These are phyloP conservation scores for Vigna nakashimae DNA, from an alignment of 306 rosid genomes.

Conservation along the genomic window DNA sequence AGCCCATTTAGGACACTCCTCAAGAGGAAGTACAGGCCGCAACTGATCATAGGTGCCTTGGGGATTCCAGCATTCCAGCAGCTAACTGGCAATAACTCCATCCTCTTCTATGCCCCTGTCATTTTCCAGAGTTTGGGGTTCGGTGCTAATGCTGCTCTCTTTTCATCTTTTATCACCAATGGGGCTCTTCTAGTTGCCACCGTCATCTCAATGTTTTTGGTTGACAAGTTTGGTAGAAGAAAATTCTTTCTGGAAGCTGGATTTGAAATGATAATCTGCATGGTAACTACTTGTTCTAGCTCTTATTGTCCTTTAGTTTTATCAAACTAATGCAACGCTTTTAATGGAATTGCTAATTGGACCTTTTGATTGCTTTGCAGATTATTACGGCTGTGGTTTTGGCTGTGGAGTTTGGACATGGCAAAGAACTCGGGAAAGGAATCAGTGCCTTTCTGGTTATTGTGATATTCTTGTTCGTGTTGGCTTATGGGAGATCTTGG, in stretches of 20 bases:
- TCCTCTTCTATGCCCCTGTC: constrained; percentile 97
- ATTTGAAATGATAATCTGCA: constrained; percentile 82
- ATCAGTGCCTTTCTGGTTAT: constrained; percentile 74
- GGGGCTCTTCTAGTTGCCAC: constrained; percentile 85
- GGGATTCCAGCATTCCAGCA: constrained; percentile 98
- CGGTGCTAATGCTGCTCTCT: constrained; percentile 80
- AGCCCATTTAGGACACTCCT: constrained; percentile 79
- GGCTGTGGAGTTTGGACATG: constrained; percentile 79
- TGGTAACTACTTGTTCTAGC: constrained; percentile 58
- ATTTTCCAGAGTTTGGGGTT: constrained; percentile 94
- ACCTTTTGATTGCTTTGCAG: constrained; percentile 50
- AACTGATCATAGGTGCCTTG: constrained; percentile 88
- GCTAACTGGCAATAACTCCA: constrained; percentile 94
- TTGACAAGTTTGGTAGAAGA: constrained; percentile 92
- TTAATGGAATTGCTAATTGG: constrained; percentile 12
- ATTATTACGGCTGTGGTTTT: constrained; percentile 66
- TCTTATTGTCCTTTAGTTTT: constrained; percentile 45
- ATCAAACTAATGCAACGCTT: constrained; percentile 33
- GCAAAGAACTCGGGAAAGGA: constrained; percentile 66
- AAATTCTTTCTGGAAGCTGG: constrained; percentile 95
- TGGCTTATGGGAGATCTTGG: constrained; percentile 99
- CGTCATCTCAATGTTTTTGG: constrained; percentile 80
- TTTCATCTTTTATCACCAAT: constrained; percentile 81
- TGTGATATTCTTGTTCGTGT: constrained; percentile 75
- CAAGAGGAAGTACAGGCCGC: constrained; percentile 79